Evolutionary conservation across 2,329 filamentous ascomycete genomes (phyloP), one percentile per base, ranked within the genome.

Genomic region (Kalaharituber pfeilii): DNA sequence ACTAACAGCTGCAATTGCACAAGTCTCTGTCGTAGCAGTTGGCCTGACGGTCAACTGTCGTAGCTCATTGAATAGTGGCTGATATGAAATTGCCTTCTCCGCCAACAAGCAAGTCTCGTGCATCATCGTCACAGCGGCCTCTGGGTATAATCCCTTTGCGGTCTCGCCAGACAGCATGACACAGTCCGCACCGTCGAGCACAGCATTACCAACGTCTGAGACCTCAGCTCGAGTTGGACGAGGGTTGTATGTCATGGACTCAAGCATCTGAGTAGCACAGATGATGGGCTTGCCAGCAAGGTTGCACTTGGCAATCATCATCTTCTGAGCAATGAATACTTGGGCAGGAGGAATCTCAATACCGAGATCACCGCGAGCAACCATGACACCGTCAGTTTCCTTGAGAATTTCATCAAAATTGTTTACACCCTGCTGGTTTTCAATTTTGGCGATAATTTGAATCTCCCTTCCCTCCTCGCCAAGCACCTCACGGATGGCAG

Each of bases 271-370:
- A 39, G 91, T 98, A 57, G 91, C 91, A 73, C 89, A 96, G 70
- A 98, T 95, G 70, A 89, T 88, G 63, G 91, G 91, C 79, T 98
- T 98, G 72, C 91, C 91, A 64, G 87, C 88, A 68, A 95, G 81
- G 77, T 98, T 98, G 81, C 91, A 98, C 82, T 96, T 96, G 73
- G 91, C 88, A 72, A 98, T 98, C 79, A 98, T 88, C 86, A 98
- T 98, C 84, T 98, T 98, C 78, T 98, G 91, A 55, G 91, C 91
- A 64, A 94, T 86, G 72, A 98, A 98, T 63, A 98, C 91, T 77
- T 98, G 91, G 61, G 89, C 86, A 58, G 91, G 89, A 50, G 91
- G 89, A 65, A 98, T 98, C 75, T 98, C 91, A 66, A 98, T 98
- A 76, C 91, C 91, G 62, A 94, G 75, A 68, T 96, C 91, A 75